These are phyloP conservation scores for Quercus ilex DNA, from an alignment of 306 rosid genomes.

Conservation along the genomic window DNA sequence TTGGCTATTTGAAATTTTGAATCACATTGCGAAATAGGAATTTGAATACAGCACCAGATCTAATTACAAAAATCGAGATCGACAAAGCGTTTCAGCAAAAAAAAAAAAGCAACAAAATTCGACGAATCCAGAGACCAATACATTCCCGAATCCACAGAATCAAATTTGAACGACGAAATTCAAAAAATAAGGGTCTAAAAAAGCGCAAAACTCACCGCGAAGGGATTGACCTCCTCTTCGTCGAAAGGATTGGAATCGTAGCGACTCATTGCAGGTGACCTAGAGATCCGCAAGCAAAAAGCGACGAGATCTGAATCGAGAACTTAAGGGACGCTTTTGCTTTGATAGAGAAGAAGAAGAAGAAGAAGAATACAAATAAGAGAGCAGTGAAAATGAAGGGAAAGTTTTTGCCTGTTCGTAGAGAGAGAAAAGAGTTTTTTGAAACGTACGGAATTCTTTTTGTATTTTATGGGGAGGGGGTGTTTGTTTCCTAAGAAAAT, in stretches of 20 bases:
- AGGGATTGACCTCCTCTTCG: constrained; percentile 70
- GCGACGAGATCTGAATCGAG: constrained; percentile 9
- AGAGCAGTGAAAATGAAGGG: neutral
- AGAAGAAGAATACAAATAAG: neutral
- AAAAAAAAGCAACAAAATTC: neutral
- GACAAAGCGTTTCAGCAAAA: neutral
- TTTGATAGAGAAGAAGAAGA: neutral
- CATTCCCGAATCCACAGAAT: neutral
- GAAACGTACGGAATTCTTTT: constrained; percentile 22
- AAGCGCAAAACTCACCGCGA: constrained; percentile 46
- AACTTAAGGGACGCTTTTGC: neutral
- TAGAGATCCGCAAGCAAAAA: constrained; percentile 21
- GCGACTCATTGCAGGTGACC: constrained; percentile 51
- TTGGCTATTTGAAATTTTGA: neutral
- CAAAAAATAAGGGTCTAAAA: neutral
- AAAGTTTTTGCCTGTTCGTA: neutral
- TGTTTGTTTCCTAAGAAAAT: constrained; percentile 33
- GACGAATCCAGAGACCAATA: neutral
- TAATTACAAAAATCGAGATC: constrained; percentile 13
- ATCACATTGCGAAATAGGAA: constrained; percentile 16
- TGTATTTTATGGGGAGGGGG: constrained; percentile 6
- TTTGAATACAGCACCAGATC: constrained; percentile 14
- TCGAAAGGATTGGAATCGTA: constrained; percentile 75
- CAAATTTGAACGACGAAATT: neutral
- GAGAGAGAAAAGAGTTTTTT: neutral